Conservation (phyloP, 1,284 basidiomycete species). For the Pseudomicrostroma phylloplanum region DNA sequence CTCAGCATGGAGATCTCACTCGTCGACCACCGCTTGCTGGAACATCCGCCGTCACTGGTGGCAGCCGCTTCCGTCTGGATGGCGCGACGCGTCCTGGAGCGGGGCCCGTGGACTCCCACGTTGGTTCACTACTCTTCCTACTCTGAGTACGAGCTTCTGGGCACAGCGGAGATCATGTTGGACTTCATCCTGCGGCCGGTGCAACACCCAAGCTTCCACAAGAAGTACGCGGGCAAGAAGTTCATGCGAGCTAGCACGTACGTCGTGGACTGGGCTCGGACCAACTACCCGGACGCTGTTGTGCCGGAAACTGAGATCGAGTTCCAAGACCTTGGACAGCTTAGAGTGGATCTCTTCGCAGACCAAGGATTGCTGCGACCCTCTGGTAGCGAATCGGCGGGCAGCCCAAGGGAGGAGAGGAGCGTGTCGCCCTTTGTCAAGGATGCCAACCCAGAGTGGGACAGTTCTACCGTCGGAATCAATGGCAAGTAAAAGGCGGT, state of each 20-base stretch:
- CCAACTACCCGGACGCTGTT: conserved; percentile 37
- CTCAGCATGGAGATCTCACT: conserved; percentile 70
- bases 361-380: neutral
- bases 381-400: too few species aligned
- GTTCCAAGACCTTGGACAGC: neutral
- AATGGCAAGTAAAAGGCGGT: too few species aligned
- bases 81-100: conserved; percentile 74
- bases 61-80: conserved; percentile 88
- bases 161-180: conserved; percentile 85
- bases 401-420: too few species aligned
- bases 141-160: conserved; percentile 72
- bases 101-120: conserved; percentile 74
- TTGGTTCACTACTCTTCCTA: conserved; percentile 88
- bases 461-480: too few species aligned
- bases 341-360: neutral
- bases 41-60: conserved; percentile 72
- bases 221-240: conserved; percentile 50
- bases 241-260: conserved; percentile 48
- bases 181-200: conserved; percentile 60
- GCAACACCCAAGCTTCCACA: conserved; percentile 42
- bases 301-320: conserved; percentile 10
- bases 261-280: conserved; percentile 44
- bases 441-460: too few species aligned
- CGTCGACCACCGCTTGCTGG: conserved; percentile 77
- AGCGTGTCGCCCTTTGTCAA: too few species aligned